These are phyloP conservation scores for Beauveria australis DNA, from an alignment of 2,329 filamentous ascomycete species.

Conservation along the genomic window DNA sequence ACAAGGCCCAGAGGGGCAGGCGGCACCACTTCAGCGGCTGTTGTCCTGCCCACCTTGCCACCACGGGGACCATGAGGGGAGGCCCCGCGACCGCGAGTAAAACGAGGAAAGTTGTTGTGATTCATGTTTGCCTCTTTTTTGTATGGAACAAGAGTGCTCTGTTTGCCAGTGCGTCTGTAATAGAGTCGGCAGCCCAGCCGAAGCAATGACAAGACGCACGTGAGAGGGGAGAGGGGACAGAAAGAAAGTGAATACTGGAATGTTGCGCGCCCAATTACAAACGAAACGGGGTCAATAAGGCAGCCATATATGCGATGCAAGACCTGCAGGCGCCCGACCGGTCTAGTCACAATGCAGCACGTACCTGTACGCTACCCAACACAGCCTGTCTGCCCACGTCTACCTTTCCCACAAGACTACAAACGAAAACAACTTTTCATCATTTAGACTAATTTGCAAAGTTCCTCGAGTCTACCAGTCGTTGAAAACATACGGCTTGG, in stretches of 20 bases:
- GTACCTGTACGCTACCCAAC: background rate
- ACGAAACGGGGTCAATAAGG: background rate
- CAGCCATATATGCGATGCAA: background rate
- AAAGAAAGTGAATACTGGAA: background rate
- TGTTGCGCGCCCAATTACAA: background rate
- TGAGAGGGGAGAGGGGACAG: background rate
- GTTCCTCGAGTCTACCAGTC: background rate
- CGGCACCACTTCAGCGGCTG: background rate
- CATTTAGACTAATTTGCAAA: background rate
- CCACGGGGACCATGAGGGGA: background rate
- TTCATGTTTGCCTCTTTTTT: background rate
- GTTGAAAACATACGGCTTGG: background rate
- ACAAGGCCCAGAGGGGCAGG: background rate
- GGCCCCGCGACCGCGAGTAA: background rate
- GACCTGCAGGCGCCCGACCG: background rate
- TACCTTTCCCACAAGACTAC: background rate
- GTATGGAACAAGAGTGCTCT: background rate
- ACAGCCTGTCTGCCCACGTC: background rate
- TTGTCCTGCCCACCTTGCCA: background rate
- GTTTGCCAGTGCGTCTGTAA: background rate
- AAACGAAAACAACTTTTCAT: background rate
- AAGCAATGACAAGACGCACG: background rate
- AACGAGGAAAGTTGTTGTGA: background rate
- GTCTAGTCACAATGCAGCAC: background rate
- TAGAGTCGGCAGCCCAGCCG: background rate